Percentiles rank a stretch among this genome's conserved stretches.
phyloP scores from a whole-genome alignment of 768 basidiomycete genomes.

The Trametes coccinea region DNA sequence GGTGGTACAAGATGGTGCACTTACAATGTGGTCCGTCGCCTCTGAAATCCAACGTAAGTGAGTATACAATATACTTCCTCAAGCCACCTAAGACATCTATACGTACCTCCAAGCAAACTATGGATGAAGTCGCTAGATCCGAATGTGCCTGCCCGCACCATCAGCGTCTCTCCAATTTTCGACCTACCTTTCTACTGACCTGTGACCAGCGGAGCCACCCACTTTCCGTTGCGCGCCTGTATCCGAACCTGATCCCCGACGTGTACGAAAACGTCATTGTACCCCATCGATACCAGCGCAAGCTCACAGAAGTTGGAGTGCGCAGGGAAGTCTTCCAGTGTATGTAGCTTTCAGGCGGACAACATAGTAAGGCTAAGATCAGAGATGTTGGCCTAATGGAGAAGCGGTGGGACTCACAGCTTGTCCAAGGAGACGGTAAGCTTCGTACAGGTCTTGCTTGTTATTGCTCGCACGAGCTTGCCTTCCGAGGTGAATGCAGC shows the following conservation, averaged over 20 bases:
- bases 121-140: conserved; percentile 79
- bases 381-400: background rate
- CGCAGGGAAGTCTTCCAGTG: conserved; percentile 84
- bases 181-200: conserved; percentile 38
- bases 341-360: conserved; percentile 55
- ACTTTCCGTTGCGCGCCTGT: conserved; percentile 69
- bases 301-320: conserved; percentile 93
- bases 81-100: no score
- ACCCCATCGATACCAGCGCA: conserved; percentile 70
- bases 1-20: conserved; percentile 17
- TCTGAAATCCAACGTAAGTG: conserved; percentile 36
- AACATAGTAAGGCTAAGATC: background rate
- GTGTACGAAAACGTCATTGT: conserved; percentile 78
- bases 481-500: conserved; percentile 80
- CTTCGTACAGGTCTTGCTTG: conserved; percentile 74
- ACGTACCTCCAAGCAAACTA: conserved; percentile 71
- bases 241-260: conserved; percentile 81
- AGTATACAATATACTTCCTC: background rate
- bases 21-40: conserved; percentile 62
- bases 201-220: conserved; percentile 82
- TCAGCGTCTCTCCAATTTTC: background rate
- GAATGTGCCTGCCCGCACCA: conserved; percentile 54
- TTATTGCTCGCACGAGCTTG: conserved; percentile 54
- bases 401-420: conserved; percentile 41
- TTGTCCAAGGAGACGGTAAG: conserved; percentile 78